A percentile compares a stretch with the other conserved stretches of the same genome.
phyloP scores from a whole-genome alignment of 2,329 filamentous ascomycete genomes.

The Aspergillus hiratsukae region DNA sequence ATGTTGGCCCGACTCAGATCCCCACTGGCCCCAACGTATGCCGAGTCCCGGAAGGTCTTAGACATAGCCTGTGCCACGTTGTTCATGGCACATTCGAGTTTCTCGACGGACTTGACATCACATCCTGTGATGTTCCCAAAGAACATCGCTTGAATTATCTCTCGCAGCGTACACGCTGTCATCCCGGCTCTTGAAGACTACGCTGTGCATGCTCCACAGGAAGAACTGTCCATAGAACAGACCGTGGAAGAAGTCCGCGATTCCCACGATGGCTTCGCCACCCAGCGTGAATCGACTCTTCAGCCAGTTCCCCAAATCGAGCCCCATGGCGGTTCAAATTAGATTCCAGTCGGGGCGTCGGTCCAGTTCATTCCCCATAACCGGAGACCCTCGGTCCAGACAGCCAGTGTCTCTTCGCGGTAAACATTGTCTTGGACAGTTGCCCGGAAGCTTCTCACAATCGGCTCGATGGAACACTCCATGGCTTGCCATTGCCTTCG shows the following conservation, averaged over 20 bases:
- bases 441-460: not conserved
- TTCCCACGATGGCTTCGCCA: too few relatives aligned
- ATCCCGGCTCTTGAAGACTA: not conserved
- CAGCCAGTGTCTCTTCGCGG: not conserved
- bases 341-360: not conserved
- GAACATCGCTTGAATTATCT: not conserved
- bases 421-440: not conserved
- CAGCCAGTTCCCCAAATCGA: not conserved
- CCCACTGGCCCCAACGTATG: not conserved
- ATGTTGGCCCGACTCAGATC: not conserved
- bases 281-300: not conserved
- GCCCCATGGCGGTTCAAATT: not conserved
- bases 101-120: not conserved
- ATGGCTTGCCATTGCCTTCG: not conserved
- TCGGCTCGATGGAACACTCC: not conserved
- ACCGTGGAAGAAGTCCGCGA: not conserved
- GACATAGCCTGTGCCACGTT: constrained; percentile 10
- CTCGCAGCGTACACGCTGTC: not conserved
- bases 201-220: too few relatives aligned
- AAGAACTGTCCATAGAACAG: not conserved
- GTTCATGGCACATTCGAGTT: constrained; percentile 6
- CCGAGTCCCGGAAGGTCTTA: constrained; percentile 6
- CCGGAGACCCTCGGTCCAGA: not conserved
- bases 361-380: not conserved
- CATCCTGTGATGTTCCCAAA: constrained; percentile 1